These are phyloP conservation scores for Oryza officinalis DNA, from an alignment of 176 grass and related monocot genomes.

Conservation along the genomic window DNA sequence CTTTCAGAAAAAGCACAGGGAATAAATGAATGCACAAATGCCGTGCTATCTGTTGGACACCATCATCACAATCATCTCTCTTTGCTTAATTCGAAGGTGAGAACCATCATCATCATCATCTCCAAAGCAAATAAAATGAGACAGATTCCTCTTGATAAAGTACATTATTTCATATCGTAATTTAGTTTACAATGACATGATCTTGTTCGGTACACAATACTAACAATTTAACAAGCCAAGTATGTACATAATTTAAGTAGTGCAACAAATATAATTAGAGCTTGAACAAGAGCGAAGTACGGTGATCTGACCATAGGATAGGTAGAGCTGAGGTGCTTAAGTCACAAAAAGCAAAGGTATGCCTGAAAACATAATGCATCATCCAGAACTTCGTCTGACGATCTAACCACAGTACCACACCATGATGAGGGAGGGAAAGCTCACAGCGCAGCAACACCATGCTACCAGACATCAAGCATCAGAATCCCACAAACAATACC, in stretches of 20 bases:
- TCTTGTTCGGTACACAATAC: constrained; percentile 17
- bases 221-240: constrained; percentile 14
- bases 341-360: constrained; percentile 34
- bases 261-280: neutral
- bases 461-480: constrained; percentile 38
- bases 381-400: constrained; percentile 36
- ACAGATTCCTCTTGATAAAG: constrained; percentile 36
- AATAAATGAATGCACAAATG: constrained; percentile 33
- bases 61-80: constrained; percentile 41
- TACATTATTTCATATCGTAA: constrained; percentile 9
- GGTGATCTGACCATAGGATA: constrained; percentile 18
- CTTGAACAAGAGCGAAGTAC: neutral
- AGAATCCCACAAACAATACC: constrained; percentile 40
- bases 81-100: constrained; percentile 15
- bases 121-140: constrained; percentile 31
- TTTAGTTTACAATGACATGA: constrained; percentile 15
- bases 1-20: constrained; percentile 33
- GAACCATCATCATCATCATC: constrained; percentile 19
- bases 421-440: constrained; percentile 13
- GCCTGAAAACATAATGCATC: constrained; percentile 37
- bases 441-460: constrained; percentile 18
- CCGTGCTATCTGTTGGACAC: constrained; percentile 12
- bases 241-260: constrained; percentile 13
- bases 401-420: neutral
- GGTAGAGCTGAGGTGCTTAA: constrained; percentile 31